A percentile compares a stretch with the other conserved stretches of the same genome.
Evolutionary conservation across 1,139 yeast genomes (phyloP).

Genomic region (Debaryomyces subglobosus): DNA sequence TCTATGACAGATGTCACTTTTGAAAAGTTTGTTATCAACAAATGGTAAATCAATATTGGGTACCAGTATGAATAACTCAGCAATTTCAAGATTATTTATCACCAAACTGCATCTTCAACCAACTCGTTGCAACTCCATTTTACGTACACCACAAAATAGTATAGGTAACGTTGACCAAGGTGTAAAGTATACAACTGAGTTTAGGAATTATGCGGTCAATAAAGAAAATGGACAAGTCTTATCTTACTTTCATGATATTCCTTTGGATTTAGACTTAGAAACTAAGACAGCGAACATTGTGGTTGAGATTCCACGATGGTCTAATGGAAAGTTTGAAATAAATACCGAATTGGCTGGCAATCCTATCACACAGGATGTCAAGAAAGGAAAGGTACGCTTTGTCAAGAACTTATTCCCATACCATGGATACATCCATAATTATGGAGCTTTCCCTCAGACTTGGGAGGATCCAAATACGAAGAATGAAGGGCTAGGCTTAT

Average conservation of each 20-base stretch:
- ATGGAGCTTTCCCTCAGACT: constrained; percentile 98
- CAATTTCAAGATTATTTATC: constrained; percentile 23
- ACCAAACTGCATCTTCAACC: constrained; percentile 25
- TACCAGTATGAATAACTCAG: constrained; percentile 12
- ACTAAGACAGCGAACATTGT: constrained; percentile 78
- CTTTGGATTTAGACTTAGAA: constrained; percentile 64
- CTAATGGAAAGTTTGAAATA: constrained; percentile 87
- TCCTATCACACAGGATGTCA: constrained; percentile 85
- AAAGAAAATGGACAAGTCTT: constrained; percentile 69
- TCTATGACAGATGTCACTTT: not conserved
- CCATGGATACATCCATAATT: constrained; percentile 90
- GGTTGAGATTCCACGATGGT: constrained; percentile 91
- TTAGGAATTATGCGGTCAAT: constrained; percentile 46
- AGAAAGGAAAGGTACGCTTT: constrained; percentile 80
- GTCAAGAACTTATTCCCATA: constrained; percentile 89
- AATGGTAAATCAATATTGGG: not conserved
- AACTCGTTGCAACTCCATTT: constrained; percentile 16
- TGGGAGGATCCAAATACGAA: constrained; percentile 86
- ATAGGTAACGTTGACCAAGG: constrained; percentile 29
- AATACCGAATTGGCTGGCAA: constrained; percentile 65
- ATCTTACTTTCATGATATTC: constrained; percentile 80
- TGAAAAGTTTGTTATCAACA: not conserved
- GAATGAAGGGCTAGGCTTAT: constrained; percentile 69
- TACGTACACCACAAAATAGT: constrained; percentile 1
- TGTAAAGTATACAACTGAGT: constrained; percentile 36